A percentile compares a stretch with the other conserved stretches of the same genome.
Evolutionary conservation across 23 red algal species (phyloP).

Genomic region (Pyropia haitanensis): DNA sequence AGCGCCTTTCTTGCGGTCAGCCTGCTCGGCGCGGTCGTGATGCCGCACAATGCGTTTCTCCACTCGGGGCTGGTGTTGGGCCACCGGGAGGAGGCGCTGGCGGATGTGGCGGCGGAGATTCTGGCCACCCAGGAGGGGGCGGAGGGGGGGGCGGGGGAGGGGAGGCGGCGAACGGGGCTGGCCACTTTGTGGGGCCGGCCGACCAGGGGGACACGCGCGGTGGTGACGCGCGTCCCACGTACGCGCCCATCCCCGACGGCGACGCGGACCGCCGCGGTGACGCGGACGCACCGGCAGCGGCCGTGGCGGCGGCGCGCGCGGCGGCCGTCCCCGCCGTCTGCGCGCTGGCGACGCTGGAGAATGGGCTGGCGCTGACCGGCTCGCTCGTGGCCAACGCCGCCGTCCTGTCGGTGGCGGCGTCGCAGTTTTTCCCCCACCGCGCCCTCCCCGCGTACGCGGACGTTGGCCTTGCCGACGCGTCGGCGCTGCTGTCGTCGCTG

Average conservation of each 20-base stretch:
- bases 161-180: no score
- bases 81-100: slow-evolving; percentile 2
- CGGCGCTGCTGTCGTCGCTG: background rate
- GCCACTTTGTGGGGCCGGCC: no score
- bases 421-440: slow-evolving; percentile 1
- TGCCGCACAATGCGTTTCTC: slow-evolving; percentile 92
- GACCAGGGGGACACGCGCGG: no score
- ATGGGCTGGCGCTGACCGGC: background rate
- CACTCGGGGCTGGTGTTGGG: slow-evolving; percentile 63
- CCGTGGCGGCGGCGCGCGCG: no score
- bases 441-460: background rate
- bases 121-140: no score
- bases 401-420: background rate
- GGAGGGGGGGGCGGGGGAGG: no score
- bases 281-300: no score
- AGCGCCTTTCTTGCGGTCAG: slow-evolving; percentile 59
- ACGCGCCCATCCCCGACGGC: no score
- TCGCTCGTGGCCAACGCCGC: background rate
- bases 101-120: no score
- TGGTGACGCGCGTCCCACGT: no score
- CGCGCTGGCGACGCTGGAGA: background rate
- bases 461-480: background rate
- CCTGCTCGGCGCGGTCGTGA: slow-evolving; percentile 76
- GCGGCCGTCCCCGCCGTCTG: no score
- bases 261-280: no score